Conservation (phyloP, 768 basidiomycete species). For the Naganishia randhawae region DNA sequence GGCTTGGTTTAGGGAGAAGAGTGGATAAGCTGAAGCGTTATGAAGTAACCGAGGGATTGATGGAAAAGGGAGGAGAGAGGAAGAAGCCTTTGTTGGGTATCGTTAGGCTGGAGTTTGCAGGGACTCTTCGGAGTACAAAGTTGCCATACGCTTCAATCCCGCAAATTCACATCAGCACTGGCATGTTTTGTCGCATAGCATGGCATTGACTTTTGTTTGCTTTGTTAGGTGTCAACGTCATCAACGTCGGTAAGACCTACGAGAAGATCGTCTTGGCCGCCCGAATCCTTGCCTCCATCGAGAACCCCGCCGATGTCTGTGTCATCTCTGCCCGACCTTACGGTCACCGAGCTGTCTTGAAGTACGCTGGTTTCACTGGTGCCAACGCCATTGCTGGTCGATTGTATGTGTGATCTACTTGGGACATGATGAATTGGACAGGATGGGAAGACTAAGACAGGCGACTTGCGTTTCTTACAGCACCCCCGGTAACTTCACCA, state of each 20-base stretch:
- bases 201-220: neutral
- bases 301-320: conserved; percentile 96
- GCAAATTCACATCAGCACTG: neutral
- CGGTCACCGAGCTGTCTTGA: conserved; percentile 98
- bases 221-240: conserved; percentile 77
- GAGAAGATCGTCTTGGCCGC: conserved; percentile 98
- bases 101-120: too few species aligned
- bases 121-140: too few species aligned
- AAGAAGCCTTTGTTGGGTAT: too few species aligned
- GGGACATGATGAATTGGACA: neutral
- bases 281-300: conserved; percentile 92
- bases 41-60: too few species aligned
- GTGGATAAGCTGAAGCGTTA: neutral
- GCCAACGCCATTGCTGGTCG: conserved; percentile 98
- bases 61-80: too few species aligned
- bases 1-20: neutral
- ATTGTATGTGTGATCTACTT: conserved; percentile 53
- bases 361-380: conserved; percentile 95
- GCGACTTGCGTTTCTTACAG: conserved; percentile 4
- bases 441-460: neutral
- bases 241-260: conserved; percentile 99
- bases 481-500: conserved; percentile 98
- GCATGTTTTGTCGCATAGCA: neutral
- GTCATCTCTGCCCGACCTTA: conserved; percentile 98
- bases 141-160: neutral